These are phyloP conservation scores for Solanum peruvianum DNA, from an alignment of 257 asterid genomes.

Conservation along the genomic window DNA sequence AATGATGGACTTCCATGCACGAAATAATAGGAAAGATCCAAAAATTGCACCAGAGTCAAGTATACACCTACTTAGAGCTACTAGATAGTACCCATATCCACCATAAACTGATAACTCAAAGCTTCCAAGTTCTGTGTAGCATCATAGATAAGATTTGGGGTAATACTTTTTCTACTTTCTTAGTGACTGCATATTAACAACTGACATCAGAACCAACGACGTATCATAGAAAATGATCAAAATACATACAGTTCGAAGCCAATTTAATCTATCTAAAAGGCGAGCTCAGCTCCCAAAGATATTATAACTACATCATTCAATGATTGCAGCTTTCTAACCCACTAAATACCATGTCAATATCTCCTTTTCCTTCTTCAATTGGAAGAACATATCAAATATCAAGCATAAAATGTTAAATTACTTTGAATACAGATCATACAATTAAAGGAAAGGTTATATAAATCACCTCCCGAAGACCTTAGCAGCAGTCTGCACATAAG, in stretches of 20 bases:
- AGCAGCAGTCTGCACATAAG: conserved; percentile 66
- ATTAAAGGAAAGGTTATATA: background rate
- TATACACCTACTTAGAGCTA: background rate
- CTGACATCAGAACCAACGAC: background rate
- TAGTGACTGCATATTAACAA: background rate
- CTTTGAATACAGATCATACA: background rate
- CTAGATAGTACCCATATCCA: background rate
- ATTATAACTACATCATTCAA: background rate
- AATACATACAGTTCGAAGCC: background rate
- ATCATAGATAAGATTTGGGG: background rate
- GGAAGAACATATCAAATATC: background rate
- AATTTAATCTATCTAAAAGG: background rate
- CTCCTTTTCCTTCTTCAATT: background rate
- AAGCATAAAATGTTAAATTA: background rate
- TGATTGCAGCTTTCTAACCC: background rate
- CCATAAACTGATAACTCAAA: background rate
- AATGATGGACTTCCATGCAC: background rate
- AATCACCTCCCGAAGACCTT: conserved; percentile 78
- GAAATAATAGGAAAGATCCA: background rate
- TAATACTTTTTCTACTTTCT: background rate
- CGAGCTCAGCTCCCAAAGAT: background rate
- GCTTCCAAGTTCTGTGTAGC: background rate
- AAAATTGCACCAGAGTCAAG: background rate
- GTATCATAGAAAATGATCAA: background rate
- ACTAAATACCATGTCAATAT: background rate